phyloP scores from a whole-genome alignment of 306 rosid species.

The Abrus precatorius region DNA sequence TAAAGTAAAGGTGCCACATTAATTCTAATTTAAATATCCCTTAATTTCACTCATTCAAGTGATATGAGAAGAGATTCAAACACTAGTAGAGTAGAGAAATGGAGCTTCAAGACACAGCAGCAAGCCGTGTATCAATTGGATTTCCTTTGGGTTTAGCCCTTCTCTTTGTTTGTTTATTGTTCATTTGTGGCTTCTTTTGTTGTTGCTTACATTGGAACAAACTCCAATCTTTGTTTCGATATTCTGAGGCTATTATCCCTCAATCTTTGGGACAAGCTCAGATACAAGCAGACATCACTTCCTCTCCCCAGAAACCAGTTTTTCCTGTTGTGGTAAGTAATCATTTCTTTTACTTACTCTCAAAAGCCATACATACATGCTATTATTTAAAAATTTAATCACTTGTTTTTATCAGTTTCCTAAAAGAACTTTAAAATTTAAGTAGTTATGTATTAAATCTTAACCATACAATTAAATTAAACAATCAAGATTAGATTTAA shows the following conservation, averaged over 20 bases:
- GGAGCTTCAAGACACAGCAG: conserved; percentile 55
- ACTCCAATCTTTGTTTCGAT: conserved; percentile 51
- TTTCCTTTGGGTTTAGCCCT: conserved; percentile 72
- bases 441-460: too few relatives aligned
- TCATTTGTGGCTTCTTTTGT: conserved; percentile 60
- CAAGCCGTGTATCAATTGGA: conserved; percentile 51
- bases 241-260: background rate
- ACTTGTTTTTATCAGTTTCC: too few relatives aligned
- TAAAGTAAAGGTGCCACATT: conserved; percentile 25
- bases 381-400: too few relatives aligned
- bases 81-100: conserved; percentile 23
- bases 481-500: background rate
- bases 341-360: background rate
- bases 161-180: conserved; percentile 55
- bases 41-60: conserved; percentile 33
- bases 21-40: conserved; percentile 34
- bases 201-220: conserved; percentile 72
- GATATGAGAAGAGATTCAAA: background rate
- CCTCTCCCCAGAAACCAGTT: conserved; percentile 51
- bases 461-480: background rate
- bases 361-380: background rate
- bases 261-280: conserved; percentile 39
- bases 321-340: conserved; percentile 54
- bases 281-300: conserved; percentile 42
- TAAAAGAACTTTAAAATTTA: too few relatives aligned